Conservation (phyloP, 768 basidiomycete species). For the Exidia glandulosa region DNA sequence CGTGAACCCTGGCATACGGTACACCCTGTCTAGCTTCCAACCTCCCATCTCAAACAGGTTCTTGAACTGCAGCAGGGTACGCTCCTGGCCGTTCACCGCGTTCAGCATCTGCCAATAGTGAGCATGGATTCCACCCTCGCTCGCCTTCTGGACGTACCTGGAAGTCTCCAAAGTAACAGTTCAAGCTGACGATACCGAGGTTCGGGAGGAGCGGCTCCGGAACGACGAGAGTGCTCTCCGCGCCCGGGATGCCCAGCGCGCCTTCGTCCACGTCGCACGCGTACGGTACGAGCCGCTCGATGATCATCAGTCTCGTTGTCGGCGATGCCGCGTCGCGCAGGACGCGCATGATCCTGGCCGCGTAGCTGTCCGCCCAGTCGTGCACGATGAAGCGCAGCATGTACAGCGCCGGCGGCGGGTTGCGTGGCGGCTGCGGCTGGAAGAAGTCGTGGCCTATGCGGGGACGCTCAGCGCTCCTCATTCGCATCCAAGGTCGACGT, state of each 20-base stretch:
- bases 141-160: not conserved
- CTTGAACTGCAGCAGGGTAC: not conserved
- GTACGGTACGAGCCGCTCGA: conserved; percentile 14
- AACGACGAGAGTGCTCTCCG: not conserved
- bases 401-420: conserved; percentile 16
- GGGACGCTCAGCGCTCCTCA: no score
- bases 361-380: conserved; percentile 24
- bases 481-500: conserved; percentile 12
- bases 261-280: conserved; percentile 9
- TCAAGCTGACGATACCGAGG: conserved; percentile 8
- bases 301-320: conserved; percentile 15
- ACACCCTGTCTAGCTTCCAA: conserved; percentile 1
- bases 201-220: conserved; percentile 16
- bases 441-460: conserved; percentile 10
- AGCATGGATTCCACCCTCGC: not conserved
- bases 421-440: conserved; percentile 17
- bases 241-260: conserved; percentile 1
- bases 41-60: conserved; percentile 3
- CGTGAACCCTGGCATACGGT: not conserved
- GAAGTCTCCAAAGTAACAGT: conserved; percentile 11
- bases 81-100: conserved; percentile 1
- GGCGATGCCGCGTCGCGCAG: conserved; percentile 14
- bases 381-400: conserved; percentile 18
- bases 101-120: not conserved
- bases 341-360: conserved; percentile 13